Conservation (phyloP, 1,139 yeast species). For the Lodderomyces jiufengensis region DNA sequence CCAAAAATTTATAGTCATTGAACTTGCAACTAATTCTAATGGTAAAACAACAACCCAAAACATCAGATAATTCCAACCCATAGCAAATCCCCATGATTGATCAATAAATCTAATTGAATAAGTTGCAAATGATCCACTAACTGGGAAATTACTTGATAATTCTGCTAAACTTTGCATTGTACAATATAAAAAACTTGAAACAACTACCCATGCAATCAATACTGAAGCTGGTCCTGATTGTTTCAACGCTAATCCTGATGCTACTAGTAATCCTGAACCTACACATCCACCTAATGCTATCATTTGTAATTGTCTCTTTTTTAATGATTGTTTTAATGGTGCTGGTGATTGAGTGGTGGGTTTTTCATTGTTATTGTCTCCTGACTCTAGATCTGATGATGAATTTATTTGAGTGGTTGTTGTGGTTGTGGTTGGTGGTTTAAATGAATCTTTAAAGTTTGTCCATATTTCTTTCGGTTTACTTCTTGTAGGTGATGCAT, state of each 20-base stretch:
- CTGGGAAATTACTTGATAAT: conserved; percentile 62
- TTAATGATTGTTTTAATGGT: conserved; percentile 25
- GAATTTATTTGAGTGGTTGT: neutral
- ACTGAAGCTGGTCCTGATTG: conserved; percentile 39
- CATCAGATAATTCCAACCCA: conserved; percentile 67
- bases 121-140: conserved; percentile 69
- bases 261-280: conserved; percentile 36
- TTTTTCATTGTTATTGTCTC: conserved; percentile 1
- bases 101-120: conserved; percentile 64
- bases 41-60: conserved; percentile 72
- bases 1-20: conserved; percentile 68
- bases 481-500: too few relatives aligned
- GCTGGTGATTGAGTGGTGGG: too few relatives aligned
- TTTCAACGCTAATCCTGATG: conserved; percentile 34
- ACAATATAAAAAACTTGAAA: conserved; percentile 49
- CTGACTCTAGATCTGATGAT: conserved; percentile 10
- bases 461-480: conserved; percentile 18
- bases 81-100: conserved; percentile 72
- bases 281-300: conserved; percentile 40
- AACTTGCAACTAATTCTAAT: conserved; percentile 67
- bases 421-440: conserved; percentile 17
- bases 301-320: conserved; percentile 35
- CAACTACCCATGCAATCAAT: conserved; percentile 42
- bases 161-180: conserved; percentile 71
- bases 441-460: conserved; percentile 32